Conservation (phyloP, 2,329 filamentous ascomycete species). For the Penicillium sp. region DNA sequence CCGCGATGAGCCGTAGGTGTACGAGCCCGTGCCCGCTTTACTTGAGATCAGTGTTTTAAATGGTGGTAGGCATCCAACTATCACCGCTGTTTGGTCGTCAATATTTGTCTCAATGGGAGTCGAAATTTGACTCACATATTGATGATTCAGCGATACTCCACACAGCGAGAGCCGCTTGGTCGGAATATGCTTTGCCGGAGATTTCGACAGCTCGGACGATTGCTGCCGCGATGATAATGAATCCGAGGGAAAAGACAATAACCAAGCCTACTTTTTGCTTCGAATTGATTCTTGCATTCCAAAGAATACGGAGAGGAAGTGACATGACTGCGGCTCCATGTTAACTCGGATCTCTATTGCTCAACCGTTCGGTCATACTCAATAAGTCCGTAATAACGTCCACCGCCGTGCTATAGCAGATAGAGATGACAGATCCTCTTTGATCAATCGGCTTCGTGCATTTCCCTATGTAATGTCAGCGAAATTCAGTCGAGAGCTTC, state of each 20-base stretch:
- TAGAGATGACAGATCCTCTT: conserved; percentile 16
- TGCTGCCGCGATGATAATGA: conserved; percentile 25
- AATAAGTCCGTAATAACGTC: conserved; percentile 26
- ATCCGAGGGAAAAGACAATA: conserved; percentile 28
- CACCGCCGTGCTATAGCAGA: conserved; percentile 21
- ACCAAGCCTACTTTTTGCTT: conserved; percentile 28
- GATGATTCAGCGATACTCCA: conserved; percentile 21
- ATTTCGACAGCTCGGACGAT: conserved; percentile 29
- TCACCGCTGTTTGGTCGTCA: conserved; percentile 7
- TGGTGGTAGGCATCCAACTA: conserved; percentile 19
- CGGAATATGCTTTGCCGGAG: conserved; percentile 20
- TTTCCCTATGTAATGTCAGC: conserved; percentile 9
- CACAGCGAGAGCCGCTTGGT: conserved; percentile 17
- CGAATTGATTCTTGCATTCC: conserved; percentile 25
- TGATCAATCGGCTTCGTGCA: conserved; percentile 17
- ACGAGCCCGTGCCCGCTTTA: background rate
- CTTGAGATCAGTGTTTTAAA: conserved; percentile 17
- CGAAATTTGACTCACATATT: conserved; percentile 11
- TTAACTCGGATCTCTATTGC: background rate
- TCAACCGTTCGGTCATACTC: conserved; percentile 11
- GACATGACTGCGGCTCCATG: conserved; percentile 25
- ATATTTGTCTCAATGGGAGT: background rate
- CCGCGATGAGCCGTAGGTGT: background rate
- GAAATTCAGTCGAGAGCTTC: background rate
- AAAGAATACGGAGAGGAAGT: conserved; percentile 29